Conservation (phyloP, 768 basidiomycete genomes). For the Sarcomyxa edulis region DNA sequence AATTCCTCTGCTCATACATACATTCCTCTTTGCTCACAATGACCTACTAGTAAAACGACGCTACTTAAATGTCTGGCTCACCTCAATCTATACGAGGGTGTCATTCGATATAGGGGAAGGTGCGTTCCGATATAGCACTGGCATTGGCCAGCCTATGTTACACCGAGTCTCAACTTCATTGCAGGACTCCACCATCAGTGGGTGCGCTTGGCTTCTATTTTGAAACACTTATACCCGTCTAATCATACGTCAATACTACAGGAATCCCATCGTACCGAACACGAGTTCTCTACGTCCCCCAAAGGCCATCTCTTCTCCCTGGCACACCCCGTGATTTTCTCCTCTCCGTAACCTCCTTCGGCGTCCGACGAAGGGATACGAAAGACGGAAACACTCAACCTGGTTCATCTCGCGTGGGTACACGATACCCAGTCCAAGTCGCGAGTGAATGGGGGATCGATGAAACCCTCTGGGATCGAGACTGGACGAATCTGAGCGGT, state of each 20-base stretch:
- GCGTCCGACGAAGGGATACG: too few species aligned
- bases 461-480: conserved; percentile 66
- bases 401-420: neutral
- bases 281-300: conserved; percentile 80
- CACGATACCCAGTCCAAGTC: conserved; percentile 41
- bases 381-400: too few species aligned
- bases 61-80: conserved; percentile 83
- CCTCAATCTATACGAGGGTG: conserved; percentile 64
- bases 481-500: conserved; percentile 78
- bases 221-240: conserved; percentile 2
- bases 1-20: neutral
- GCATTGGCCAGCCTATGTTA: neutral
- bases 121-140: conserved; percentile 19
- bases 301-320: conserved; percentile 81
- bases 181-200: conserved; percentile 44
- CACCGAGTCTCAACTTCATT: neutral
- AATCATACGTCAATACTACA: conserved; percentile 19
- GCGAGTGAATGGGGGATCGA: conserved; percentile 65
- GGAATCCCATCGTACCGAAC: conserved; percentile 78
- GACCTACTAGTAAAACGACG: conserved; percentile 70
- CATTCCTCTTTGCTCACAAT: conserved; percentile 1
- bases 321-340: conserved; percentile 77
- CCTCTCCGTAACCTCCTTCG: conserved; percentile 45
- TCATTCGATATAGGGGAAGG: conserved; percentile 64
- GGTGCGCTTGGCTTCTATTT: conserved; percentile 26